Evolutionary conservation across 1,139 yeast species (phyloP).

Genomic region (Meyerozyma carpophila): DNA sequence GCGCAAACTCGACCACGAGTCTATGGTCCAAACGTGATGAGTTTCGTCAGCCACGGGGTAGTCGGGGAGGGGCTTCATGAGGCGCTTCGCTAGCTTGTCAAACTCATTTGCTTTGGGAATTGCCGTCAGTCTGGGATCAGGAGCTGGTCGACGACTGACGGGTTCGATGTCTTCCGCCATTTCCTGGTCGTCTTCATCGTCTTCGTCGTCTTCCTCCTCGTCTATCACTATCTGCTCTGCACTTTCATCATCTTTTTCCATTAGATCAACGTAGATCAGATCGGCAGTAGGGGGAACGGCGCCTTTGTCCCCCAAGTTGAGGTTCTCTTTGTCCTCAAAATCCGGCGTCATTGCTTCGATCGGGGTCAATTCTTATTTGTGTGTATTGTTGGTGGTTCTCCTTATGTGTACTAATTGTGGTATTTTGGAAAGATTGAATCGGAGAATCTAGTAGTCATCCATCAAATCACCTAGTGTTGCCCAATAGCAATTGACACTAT

Average conservation of each 20-base stretch:
- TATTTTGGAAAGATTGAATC: neutral
- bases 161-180: slow-evolving; percentile 6
- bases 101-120: slow-evolving; percentile 29
- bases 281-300: neutral
- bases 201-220: slow-evolving; percentile 2
- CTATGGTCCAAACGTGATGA: slow-evolving; percentile 69
- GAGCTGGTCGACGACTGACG: neutral
- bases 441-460: neutral
- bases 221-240: slow-evolving; percentile 2
- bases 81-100: slow-evolving; percentile 20
- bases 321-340: slow-evolving; percentile 1
- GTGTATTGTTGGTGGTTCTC: neutral
- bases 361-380: neutral
- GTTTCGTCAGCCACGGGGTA: slow-evolving; percentile 37
- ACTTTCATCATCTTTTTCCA: neutral
- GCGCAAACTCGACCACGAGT: slow-evolving; percentile 53
- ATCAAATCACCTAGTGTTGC: neutral
- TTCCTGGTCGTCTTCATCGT: slow-evolving; percentile 6
- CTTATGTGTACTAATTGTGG: neutral
- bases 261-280: neutral
- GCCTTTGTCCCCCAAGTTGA: neutral
- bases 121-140: slow-evolving; percentile 1
- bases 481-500: neutral
- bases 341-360: neutral
- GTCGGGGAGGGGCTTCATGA: slow-evolving; percentile 41